Evolutionary conservation across 2,329 filamentous ascomycete species (phyloP).

Genomic region (Atkinsonella texensis): DNA sequence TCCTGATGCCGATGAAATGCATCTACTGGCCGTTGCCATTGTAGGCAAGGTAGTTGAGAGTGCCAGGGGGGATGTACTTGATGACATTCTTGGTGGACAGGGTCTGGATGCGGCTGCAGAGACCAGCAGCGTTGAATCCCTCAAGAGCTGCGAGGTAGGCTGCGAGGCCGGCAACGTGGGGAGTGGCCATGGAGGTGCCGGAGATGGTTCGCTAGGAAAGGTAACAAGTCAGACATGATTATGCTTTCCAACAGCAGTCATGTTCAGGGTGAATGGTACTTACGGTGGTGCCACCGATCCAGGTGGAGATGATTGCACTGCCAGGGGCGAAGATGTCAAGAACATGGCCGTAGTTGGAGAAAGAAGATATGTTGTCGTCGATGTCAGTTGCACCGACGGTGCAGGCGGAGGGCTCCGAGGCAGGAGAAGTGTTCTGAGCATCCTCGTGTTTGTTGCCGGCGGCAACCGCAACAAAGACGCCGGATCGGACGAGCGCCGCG

Average conservation of each 20-base stretch:
- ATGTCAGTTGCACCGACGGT: slow-evolving; percentile 38
- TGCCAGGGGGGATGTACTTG: slow-evolving; percentile 14
- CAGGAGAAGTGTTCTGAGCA: slow-evolving; percentile 33
- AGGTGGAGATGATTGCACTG: slow-evolving; percentile 33
- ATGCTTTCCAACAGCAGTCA: neutral
- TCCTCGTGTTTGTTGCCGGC: slow-evolving; percentile 39
- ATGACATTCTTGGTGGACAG: slow-evolving; percentile 9
- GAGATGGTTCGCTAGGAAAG: slow-evolving; percentile 22
- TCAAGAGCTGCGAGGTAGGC: slow-evolving; percentile 34
- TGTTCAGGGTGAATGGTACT: neutral
- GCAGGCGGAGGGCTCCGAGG: slow-evolving; percentile 34
- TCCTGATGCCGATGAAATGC: neutral
- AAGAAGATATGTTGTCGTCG: slow-evolving; percentile 29
- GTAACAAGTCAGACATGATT: neutral
- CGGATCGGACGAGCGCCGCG: slow-evolving; percentile 29
- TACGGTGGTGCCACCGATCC: slow-evolving; percentile 27
- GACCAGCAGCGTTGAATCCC: slow-evolving; percentile 12
- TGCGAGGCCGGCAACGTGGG: slow-evolving; percentile 29
- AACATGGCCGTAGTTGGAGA: slow-evolving; percentile 39
- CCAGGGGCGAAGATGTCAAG: slow-evolving; percentile 43
- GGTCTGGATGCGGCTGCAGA: slow-evolving; percentile 5
- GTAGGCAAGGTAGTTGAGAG: slow-evolving; percentile 15
- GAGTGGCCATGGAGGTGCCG: slow-evolving; percentile 33
- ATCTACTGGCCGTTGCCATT: slow-evolving; percentile 10
- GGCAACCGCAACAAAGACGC: slow-evolving; percentile 42